Conservation (phyloP, 495 filamentous ascomycete genomes). For the Pyrenula aspistea region DNA sequence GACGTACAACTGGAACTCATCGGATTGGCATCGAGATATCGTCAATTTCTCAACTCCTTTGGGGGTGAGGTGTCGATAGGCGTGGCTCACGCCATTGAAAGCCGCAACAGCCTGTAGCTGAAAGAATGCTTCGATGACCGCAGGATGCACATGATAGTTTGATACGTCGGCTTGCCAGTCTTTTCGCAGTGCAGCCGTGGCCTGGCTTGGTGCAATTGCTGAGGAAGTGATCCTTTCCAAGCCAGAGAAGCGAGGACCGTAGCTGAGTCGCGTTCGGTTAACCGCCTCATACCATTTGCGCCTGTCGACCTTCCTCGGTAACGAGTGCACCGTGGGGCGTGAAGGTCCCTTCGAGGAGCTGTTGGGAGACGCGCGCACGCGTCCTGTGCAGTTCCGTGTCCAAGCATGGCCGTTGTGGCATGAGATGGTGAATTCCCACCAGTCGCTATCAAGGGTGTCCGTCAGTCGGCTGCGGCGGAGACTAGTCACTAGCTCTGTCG, state of each 20-base stretch:
- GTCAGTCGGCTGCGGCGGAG: constrained; percentile 21
- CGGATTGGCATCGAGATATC: too few species aligned
- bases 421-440: constrained; percentile 32
- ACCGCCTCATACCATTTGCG: constrained; percentile 23
- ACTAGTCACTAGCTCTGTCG: constrained; percentile 27
- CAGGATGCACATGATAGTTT: too few species aligned
- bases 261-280: constrained; percentile 23
- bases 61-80: too few species aligned
- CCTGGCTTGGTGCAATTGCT: too few species aligned
- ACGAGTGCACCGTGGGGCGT: too few species aligned
- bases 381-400: constrained; percentile 29
- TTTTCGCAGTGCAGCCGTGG: too few species aligned
- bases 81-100: background rate
- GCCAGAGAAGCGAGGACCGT: constrained; percentile 22
- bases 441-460: constrained; percentile 20
- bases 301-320: constrained; percentile 1
- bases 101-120: background rate
- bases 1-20: too few species aligned
- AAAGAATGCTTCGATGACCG: constrained; percentile 6
- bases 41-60: too few species aligned
- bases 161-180: too few species aligned
- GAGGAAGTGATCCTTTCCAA: constrained; percentile 18
- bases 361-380: too few species aligned
- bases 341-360: too few species aligned
- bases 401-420: constrained; percentile 22